A percentile compares a stretch with the other conserved stretches of the same genome.
These are phyloP conservation scores for Sisymbrium irio DNA, from an alignment of 345 rosid genomes.

Conservation along the genomic window DNA sequence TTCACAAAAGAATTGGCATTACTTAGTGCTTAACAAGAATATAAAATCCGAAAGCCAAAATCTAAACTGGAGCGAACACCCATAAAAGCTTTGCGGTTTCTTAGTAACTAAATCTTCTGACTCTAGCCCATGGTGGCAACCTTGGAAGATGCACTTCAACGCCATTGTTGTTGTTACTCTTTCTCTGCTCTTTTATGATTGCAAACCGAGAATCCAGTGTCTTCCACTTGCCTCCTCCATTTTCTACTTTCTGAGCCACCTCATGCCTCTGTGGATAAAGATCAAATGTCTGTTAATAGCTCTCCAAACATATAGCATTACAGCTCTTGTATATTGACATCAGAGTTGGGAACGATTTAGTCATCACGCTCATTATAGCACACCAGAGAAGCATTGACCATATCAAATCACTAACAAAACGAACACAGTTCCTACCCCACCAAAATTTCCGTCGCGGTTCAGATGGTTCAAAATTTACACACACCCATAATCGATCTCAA, in stretches of 20 bases:
- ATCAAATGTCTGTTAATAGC: not conserved
- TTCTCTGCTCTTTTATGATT: conserved; percentile 71
- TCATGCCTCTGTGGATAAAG: conserved; percentile 24
- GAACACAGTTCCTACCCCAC: not conserved
- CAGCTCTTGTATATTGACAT: not conserved
- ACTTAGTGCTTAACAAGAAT: conserved; percentile 3
- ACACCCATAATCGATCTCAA: not conserved
- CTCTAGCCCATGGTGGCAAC: conserved; percentile 60
- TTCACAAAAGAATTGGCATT: conserved; percentile 11
- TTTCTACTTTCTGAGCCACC: conserved; percentile 21
- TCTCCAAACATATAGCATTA: not conserved
- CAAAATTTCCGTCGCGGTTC: not conserved
- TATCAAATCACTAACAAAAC: not conserved
- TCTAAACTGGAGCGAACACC: not conserved
- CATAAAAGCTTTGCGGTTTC: not conserved
- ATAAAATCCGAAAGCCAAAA: not conserved
- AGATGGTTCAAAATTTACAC: not conserved
- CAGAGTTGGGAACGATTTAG: not conserved
- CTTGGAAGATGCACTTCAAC: conserved; percentile 30
- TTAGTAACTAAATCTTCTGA: conserved; percentile 39
- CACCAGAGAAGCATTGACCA: not conserved
- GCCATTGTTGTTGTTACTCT: conserved; percentile 34
- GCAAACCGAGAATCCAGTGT: conserved; percentile 83
- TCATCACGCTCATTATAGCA: not conserved
- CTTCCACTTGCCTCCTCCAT: conserved; percentile 39